These are phyloP conservation scores for Akanthomyces uredinophilus DNA, from an alignment of 2,329 filamentous ascomycete species.

Conservation along the genomic window DNA sequence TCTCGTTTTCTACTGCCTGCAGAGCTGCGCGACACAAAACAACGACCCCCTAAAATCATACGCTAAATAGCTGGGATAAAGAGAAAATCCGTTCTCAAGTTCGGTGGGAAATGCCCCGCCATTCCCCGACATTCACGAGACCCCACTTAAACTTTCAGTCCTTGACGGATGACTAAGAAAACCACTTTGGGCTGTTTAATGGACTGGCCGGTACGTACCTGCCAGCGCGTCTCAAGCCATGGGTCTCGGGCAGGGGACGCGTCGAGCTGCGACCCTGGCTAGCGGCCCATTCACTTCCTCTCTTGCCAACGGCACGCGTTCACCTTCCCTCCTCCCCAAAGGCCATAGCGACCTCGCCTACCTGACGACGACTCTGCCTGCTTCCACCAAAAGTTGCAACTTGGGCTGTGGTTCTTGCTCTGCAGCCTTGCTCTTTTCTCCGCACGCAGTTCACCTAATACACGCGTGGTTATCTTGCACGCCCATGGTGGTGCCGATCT, in stretches of 20 bases:
- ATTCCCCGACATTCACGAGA: too few relatives aligned
- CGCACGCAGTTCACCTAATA: background rate
- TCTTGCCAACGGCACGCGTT: background rate
- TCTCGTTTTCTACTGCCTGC: background rate
- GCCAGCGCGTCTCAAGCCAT: background rate
- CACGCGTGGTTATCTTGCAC: background rate
- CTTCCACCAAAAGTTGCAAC: background rate
- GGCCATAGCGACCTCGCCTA: background rate
- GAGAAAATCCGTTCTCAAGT: too few relatives aligned
- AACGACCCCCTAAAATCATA: too few relatives aligned
- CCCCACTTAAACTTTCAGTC: too few relatives aligned
- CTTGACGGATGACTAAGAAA: background rate
- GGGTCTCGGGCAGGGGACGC: background rate
- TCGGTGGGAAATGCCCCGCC: too few relatives aligned
- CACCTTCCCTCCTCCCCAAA: background rate
- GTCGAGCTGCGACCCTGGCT: conserved; percentile 8
- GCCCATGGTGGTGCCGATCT: background rate
- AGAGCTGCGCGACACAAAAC: background rate
- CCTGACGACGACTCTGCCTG: background rate
- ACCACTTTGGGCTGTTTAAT: background rate
- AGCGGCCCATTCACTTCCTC: background rate
- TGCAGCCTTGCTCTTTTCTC: background rate
- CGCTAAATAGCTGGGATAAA: too few relatives aligned
- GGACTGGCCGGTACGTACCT: background rate
- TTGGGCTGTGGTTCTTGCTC: background rate